Percentiles rank a stretch among this genome's conserved stretches.
Evolutionary conservation across 2,329 filamentous ascomycete genomes (phyloP).

Genomic region (Cytospora schulzeri): DNA sequence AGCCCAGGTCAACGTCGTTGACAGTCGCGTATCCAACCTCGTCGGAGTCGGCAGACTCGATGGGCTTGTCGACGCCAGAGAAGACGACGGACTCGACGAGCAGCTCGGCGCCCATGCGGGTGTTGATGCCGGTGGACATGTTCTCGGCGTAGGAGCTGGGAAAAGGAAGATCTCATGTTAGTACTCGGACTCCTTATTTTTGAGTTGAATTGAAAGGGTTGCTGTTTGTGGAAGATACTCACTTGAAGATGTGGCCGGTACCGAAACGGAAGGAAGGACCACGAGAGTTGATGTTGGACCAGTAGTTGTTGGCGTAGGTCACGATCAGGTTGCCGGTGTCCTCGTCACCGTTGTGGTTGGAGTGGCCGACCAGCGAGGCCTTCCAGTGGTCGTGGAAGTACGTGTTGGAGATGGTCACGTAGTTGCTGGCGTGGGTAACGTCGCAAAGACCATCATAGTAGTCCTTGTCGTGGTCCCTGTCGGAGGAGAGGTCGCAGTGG

Average conservation of each 20-base stretch:
- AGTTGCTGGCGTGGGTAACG: slow-evolving; percentile 64
- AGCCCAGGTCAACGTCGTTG: slow-evolving; percentile 48
- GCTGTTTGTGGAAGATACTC: neutral
- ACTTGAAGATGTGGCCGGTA: slow-evolving; percentile 56
- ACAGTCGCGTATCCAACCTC: slow-evolving; percentile 44
- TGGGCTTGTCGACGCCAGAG: slow-evolving; percentile 39
- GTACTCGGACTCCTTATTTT: neutral
- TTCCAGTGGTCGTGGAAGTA: slow-evolving; percentile 59
- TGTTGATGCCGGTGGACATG: slow-evolving; percentile 54
- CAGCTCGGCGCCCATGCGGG: slow-evolving; percentile 58
- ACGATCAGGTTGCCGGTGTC: slow-evolving; percentile 65
- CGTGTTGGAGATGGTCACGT: slow-evolving; percentile 52
- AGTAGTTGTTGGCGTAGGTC: slow-evolving; percentile 68
- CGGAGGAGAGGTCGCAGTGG: slow-evolving; percentile 65
- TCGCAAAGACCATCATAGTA: slow-evolving; percentile 71
- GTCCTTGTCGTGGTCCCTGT: slow-evolving; percentile 64
- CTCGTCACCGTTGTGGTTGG: slow-evolving; percentile 57
- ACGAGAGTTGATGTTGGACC: slow-evolving; percentile 65
- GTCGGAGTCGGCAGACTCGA: slow-evolving; percentile 45
- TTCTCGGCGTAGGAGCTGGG: slow-evolving; percentile 44
- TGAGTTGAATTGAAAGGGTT: too few relatives aligned
- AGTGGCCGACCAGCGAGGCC: slow-evolving; percentile 62
- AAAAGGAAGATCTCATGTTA: slow-evolving; percentile 47
- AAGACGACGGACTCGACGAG: slow-evolving; percentile 60
- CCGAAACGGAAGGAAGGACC: slow-evolving; percentile 67